Base-by-base conservation (phyloP, 108 stramenopile genomes). In the Epithemia pelagica region DNA sequence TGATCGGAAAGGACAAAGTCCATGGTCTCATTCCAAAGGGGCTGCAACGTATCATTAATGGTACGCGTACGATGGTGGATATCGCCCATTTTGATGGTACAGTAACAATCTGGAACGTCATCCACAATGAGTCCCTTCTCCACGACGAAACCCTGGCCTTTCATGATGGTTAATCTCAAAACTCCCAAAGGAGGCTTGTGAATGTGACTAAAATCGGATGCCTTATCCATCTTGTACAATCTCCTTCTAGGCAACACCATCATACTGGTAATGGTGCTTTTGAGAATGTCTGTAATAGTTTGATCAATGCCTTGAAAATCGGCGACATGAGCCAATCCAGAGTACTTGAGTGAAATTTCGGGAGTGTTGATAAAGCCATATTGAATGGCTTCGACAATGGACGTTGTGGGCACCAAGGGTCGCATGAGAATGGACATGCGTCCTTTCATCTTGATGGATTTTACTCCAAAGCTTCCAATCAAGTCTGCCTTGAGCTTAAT, bases 331-430 rank as follows among this genome's bases (percentile, higher is more conserved):
- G 73, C 82, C 10, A 85, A 28, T 0, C 85, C 88, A 10, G 80
- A 79, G 69, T 77, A 84, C 10, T 77, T 66, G n/a, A 89, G 28
- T 15, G 73, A 62, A 51, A 89, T 52, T 18, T 66, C 21, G 0
- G 88, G 88, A 32, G 82, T 76, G 57, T 86, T 86, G 62, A 85
- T 82, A 66, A 89, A 89, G 20, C 67, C 72, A 67, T 80, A 86
- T 32, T 86, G 84, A 32, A 86, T 72, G 15, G 78, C 88, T 15
- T 73, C 61, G 51, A 89, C 56, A 52, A 74, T 53, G 20, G 88
- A 84, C 28, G 86, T 68, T 15, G 72, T 74, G n/a, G 74, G 65
- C 30, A 73, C 70, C 22, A 86, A 66, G 23, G 88, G 84, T 26
- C 73, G 71, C 29, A 82, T 28, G 2, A 84, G 33, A 18, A 89